A percentile compares a stretch with the other conserved stretches of the same genome.
Conservation (phyloP, 148 eudicot species). For the Amaranthus hypochondriacus region DNA sequence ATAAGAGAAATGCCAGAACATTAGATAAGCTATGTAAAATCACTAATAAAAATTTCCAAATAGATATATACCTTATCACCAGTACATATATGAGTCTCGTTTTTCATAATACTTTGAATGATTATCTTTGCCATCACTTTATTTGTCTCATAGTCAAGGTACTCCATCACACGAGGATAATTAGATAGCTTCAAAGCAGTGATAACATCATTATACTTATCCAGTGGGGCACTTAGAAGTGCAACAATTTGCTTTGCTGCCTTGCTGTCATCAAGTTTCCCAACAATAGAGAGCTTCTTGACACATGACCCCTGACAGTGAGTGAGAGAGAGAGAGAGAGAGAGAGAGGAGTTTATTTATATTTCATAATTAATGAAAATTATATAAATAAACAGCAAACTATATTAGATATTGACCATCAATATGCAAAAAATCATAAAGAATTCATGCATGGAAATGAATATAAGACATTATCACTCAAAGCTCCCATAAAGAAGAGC, state of each 20-base stretch:
- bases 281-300: conserved; percentile 64
- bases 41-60: background rate
- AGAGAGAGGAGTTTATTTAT: background rate
- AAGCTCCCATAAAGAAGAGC: background rate
- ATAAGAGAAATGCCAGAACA: conserved; percentile 9
- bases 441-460: background rate
- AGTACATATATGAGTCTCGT: conserved; percentile 65
- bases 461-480: background rate
- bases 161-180: conserved; percentile 81
- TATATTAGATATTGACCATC: background rate
- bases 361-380: background rate
- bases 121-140: conserved; percentile 90
- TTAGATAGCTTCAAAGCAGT: conserved; percentile 91
- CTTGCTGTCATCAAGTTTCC: conserved; percentile 65
- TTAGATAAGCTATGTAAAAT: conserved; percentile 17
- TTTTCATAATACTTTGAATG: conserved; percentile 75
- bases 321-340: background rate
- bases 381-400: background rate
- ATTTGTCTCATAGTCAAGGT: conserved; percentile 69
- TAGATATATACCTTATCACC: conserved; percentile 65
- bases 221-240: conserved; percentile 93
- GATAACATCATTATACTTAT: conserved; percentile 84
- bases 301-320: conserved; percentile 87
- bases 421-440: background rate
- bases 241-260: conserved; percentile 90